These are phyloP conservation scores for Musa acuminata DNA, from an alignment of 176 grass and related monocot species.

Conservation along the genomic window DNA sequence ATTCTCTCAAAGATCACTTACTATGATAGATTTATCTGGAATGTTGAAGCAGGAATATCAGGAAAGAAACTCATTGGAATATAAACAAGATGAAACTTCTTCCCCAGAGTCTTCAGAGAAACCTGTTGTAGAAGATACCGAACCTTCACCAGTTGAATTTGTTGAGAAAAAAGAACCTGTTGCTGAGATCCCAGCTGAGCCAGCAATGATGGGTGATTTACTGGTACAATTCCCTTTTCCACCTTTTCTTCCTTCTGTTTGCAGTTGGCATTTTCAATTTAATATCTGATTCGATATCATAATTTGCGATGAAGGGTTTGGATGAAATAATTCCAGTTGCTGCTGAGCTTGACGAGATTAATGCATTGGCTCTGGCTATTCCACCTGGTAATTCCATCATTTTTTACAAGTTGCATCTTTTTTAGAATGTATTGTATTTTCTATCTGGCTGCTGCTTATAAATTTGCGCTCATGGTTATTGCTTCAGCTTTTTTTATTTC, in stretches of 20 bases:
- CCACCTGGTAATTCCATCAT: constrained; percentile 28
- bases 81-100: constrained; percentile 32
- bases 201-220: constrained; percentile 42
- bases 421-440: background rate
- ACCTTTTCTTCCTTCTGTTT: background rate
- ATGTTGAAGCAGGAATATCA: constrained; percentile 50
- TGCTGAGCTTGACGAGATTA: constrained; percentile 53
- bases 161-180: constrained; percentile 28
- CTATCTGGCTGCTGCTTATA: background rate
- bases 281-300: background rate
- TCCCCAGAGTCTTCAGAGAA: constrained; percentile 21
- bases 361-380: constrained; percentile 72
- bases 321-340: constrained; percentile 45
- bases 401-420: background rate
- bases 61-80: constrained; percentile 17
- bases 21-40: background rate
- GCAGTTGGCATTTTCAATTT: background rate
- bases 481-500: background rate
- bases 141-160: constrained; percentile 18
- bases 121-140: constrained; percentile 23
- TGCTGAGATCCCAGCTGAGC: constrained; percentile 26
- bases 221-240: constrained; percentile 25
- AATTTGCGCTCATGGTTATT: background rate
- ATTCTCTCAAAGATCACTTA: background rate
- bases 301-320: constrained; percentile 33